Base-by-base conservation (phyloP, 148 eudicot genomes). In the Chenopodium suecicum region DNA sequence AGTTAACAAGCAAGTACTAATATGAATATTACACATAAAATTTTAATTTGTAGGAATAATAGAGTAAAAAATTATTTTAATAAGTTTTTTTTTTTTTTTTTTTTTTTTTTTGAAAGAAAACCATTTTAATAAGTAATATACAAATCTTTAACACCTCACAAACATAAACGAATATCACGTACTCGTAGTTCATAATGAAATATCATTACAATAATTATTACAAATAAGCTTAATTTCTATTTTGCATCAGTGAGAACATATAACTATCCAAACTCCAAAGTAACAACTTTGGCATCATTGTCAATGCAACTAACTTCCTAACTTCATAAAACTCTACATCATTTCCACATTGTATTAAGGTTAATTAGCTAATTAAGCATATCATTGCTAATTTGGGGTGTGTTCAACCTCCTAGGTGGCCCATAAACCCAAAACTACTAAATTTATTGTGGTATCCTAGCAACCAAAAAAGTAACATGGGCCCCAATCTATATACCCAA, bases 401-500 rank as follows among this genome's bases (percentile, higher is more conserved):
- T 78, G 9, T 48, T 46, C 48, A 70, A 52, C 31, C 56, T 70
- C 29, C 63, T 48, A 29, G 65, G 1, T 27, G 12, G 12, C 54
- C 52, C 54, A 50, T 0, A 52, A 52, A 31, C 56, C 74, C 60
- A 76, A 44, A 27, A 25, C 8, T 56, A 16, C 62, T 14, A 56
- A 37, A 44, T 37, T 25, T 32, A 77, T 20, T 23, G 37, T 34
- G 3, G 37, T 34, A 56, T 19, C 31, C 22, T 13, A 25, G 22
- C 25, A 17, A 9, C 44, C 22, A 52, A 17, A n/a, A 82, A 76
- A 4, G 75, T 34, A 32, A 81, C 54, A 81, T 81, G 83, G 79
- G 52, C 22, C 76, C 79, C 74, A 69, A 70, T 46, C 44, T 31
- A 58, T 0, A 70, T 70, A 19, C 62, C 62, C 62, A 56, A 56